Evolutionary conservation across 2,329 filamentous ascomycete species (phyloP).

Genomic region (Cladosporium sp.): DNA sequence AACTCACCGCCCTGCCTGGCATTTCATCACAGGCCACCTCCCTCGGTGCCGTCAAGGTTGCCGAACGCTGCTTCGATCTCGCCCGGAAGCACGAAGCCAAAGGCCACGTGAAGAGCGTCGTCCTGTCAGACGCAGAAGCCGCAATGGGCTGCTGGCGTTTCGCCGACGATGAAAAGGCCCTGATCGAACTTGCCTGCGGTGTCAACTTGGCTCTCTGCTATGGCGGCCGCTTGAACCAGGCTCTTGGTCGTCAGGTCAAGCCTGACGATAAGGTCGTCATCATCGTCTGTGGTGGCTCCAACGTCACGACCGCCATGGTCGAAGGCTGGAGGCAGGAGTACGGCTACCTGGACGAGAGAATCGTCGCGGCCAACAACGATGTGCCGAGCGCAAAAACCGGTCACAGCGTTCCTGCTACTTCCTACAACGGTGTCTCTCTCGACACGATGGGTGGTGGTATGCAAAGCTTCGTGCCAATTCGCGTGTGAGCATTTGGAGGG

Average conservation of each 20-base stretch:
- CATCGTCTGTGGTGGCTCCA: conserved; percentile 70
- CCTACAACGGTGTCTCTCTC: background rate
- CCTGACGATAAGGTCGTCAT: conserved; percentile 71
- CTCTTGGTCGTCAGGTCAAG: conserved; percentile 58
- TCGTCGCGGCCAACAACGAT: background rate
- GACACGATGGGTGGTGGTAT: background rate
- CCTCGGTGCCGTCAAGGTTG: conserved; percentile 70
- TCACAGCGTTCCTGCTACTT: background rate
- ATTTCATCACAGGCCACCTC: conserved; percentile 75
- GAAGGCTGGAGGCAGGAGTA: conserved; percentile 45
- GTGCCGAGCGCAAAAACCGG: conserved; percentile 19
- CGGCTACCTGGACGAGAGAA: conserved; percentile 20
- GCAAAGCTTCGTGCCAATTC: background rate
- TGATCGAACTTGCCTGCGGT: conserved; percentile 84
- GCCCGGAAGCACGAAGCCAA: conserved; percentile 37
- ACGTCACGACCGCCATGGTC: conserved; percentile 49
- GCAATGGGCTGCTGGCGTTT: conserved; percentile 72
- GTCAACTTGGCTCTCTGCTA: conserved; percentile 71
- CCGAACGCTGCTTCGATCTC: conserved; percentile 63
- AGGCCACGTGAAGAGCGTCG: conserved; percentile 54
- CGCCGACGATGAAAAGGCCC: conserved; percentile 73
- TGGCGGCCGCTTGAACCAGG: conserved; percentile 56
- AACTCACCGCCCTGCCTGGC: conserved; percentile 55
- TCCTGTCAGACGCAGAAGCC: conserved; percentile 72
- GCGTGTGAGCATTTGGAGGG: background rate